Percentiles rank a stretch among this genome's conserved stretches.
Evolutionary conservation across 2,329 filamentous ascomycete species (phyloP).

Genomic region (Exophiala oligosperma): DNA sequence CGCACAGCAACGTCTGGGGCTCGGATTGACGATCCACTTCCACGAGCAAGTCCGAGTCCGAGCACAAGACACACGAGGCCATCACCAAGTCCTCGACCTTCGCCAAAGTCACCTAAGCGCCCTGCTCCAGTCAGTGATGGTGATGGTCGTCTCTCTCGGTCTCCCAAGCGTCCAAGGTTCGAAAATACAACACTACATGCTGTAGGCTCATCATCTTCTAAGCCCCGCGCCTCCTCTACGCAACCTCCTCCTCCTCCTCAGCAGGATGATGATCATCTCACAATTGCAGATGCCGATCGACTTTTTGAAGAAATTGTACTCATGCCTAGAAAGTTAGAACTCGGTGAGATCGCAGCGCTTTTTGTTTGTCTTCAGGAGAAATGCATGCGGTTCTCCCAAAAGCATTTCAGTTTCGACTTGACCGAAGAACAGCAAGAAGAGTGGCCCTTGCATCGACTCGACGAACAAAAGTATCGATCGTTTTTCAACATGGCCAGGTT

Average conservation of each 20-base stretch:
- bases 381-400: slow-evolving; percentile 10
- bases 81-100: background rate
- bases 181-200: background rate
- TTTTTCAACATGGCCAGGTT: slow-evolving; percentile 11
- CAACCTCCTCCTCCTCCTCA: background rate
- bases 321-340: slow-evolving; percentile 7
- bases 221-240: background rate
- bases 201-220: background rate
- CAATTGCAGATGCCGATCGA: background rate
- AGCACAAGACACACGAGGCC: background rate
- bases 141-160: background rate
- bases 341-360: slow-evolving; percentile 16
- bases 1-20: background rate
- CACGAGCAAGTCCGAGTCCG: background rate
- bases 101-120: background rate
- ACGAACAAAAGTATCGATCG: slow-evolving; percentile 3
- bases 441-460: slow-evolving; percentile 21
- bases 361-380: slow-evolving; percentile 21
- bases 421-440: slow-evolving; percentile 9
- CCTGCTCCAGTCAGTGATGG: background rate
- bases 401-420: slow-evolving; percentile 21
- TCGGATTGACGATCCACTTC: background rate
- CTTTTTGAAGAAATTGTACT: background rate
- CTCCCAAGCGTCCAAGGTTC: background rate
- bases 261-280: background rate